Base-by-base conservation (phyloP, 2,329 filamentous ascomycete genomes). In the Monilinia fructigena region DNA sequence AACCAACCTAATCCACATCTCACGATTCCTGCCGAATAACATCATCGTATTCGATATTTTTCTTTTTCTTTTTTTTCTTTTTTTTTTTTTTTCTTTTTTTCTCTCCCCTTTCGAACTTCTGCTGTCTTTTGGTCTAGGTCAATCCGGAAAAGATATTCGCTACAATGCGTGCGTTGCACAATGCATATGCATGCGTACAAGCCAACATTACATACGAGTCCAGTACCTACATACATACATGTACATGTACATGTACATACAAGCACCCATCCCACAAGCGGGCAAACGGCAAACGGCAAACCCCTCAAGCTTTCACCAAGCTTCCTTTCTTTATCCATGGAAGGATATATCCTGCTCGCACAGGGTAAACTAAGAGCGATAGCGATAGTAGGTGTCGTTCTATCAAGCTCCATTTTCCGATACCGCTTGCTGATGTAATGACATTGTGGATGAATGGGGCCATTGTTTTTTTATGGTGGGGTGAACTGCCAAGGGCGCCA, bases 401-500 rank as follows among this genome's bases (percentile, higher is more conserved):
- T 60, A 60, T 60, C 56, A 48, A 60, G 14, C 56, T 26, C 56
- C 28, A 28, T 28, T 23, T 35, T 20, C 42, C 56, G 20, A 60
- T 48, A 60, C 26, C 20, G 56, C 45, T 38, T 3, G n/a, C 28
- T 28, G 28, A 28, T 28, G 28, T 4, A 28, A 28, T 28, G 28
- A 4, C 28, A 28, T 28, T 23, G 42, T 48, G 45, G 28, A 7
- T 28, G 55, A 28, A 23, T 23, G 45, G 55, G 40, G 40, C 38
- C 23, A 10, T n/a, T 58, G 40, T 26, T 35, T 18, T 28, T 20
- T 28, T 28, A 28, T 28, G 28, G 55, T 58, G 55, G 55, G 5
- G 18, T 47, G 18, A 47, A 6, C 2, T 58, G 26, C 23, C 23
- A 23, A 28, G 55, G 7, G 12, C 7, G 16, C 28, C 18, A 38